Evolutionary conservation across 306 rosid genomes (phyloP).

Genomic region (Macrotyloma uniflorum): DNA sequence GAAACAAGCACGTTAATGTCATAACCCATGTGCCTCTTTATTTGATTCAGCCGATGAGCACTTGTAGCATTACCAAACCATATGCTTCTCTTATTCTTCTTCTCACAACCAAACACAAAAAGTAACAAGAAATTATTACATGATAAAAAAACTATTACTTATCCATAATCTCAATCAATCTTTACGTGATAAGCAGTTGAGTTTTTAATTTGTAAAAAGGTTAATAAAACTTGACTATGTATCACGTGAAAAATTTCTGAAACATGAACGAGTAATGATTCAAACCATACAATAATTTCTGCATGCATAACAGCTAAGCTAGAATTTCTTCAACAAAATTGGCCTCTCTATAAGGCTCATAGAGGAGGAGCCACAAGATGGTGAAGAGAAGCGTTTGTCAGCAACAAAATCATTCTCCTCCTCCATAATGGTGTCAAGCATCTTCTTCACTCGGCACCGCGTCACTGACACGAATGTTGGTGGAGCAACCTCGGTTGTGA

Average conservation of each 20-base stretch:
- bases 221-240: background rate
- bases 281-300: background rate
- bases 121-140: background rate
- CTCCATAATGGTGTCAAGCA: conserved; percentile 54
- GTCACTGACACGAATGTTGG: conserved; percentile 42
- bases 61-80: background rate
- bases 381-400: conserved; percentile 37
- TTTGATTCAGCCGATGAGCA: conserved; percentile 19
- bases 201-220: background rate
- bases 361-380: conserved; percentile 22
- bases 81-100: conserved; percentile 35
- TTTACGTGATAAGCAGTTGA: background rate
- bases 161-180: background rate
- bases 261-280: background rate
- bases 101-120: background rate
- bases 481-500: conserved; percentile 60
- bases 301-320: background rate
- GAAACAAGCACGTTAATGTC: conserved; percentile 33
- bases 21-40: conserved; percentile 33
- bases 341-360: conserved; percentile 1
- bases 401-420: conserved; percentile 46
- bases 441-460: conserved; percentile 36
- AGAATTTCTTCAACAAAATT: conserved; percentile 26
- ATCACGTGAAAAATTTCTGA: background rate
- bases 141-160: background rate